These are phyloP conservation scores for Vigna nakashimae DNA, from an alignment of 306 rosid genomes.

Conservation along the genomic window DNA sequence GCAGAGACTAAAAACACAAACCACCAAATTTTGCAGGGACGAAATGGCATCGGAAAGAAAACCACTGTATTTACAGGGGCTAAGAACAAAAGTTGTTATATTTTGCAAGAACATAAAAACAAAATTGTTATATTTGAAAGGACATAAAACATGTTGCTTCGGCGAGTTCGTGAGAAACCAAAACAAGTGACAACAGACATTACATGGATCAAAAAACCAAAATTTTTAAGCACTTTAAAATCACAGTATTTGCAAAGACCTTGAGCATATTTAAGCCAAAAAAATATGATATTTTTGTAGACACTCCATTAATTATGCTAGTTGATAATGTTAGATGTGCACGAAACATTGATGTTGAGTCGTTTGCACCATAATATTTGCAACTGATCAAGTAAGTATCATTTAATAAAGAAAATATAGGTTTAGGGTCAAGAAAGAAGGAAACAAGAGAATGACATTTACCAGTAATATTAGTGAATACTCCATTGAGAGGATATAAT, in stretches of 20 bases:
- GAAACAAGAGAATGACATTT: background rate
- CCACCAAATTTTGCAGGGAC: background rate
- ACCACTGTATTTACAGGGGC: background rate
- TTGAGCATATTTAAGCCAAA: background rate
- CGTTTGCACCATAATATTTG: background rate
- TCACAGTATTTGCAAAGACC: background rate
- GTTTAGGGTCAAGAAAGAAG: background rate
- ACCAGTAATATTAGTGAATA: background rate
- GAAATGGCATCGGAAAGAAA: background rate
- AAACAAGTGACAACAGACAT: background rate
- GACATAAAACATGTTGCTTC: background rate
- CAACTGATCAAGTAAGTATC: background rate
- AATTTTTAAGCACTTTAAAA: background rate
- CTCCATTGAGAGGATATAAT: background rate
- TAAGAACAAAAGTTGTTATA: background rate
- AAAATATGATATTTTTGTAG: background rate
- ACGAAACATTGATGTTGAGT: background rate
- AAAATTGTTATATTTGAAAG: background rate
- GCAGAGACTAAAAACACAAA: background rate
- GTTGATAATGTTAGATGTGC: background rate
- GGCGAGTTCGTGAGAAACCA: background rate
- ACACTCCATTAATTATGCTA: background rate
- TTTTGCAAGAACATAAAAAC: background rate
- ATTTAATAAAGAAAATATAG: background rate
- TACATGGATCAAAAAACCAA: background rate